These are phyloP conservation scores for Groenewaldozyma auringiensis DNA, from an alignment of 1,139 yeast genomes.

Conservation along the genomic window DNA sequence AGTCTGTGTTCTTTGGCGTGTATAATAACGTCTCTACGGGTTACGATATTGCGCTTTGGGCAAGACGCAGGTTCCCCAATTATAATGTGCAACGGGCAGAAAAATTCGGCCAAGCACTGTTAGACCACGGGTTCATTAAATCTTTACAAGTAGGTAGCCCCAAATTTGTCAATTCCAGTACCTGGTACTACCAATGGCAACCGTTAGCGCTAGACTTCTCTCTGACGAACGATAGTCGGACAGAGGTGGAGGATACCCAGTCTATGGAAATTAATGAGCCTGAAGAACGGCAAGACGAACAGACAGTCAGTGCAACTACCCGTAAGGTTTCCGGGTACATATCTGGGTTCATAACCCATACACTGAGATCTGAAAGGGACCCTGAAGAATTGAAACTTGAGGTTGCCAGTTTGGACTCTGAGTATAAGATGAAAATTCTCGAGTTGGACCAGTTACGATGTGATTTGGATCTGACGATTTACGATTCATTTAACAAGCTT, in stretches of 20 bases:
- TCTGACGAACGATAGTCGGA: slow-evolving; percentile 6
- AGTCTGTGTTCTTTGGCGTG: slow-evolving; percentile 49
- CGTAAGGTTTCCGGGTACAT: neutral
- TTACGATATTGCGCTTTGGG: slow-evolving; percentile 50
- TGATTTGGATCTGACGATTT: slow-evolving; percentile 57
- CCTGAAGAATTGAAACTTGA: slow-evolving; percentile 20
- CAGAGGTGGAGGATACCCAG: neutral
- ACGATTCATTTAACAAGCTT: slow-evolving; percentile 61
- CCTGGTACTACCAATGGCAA: slow-evolving; percentile 70
- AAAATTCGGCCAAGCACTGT: slow-evolving; percentile 63
- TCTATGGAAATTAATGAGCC: neutral
- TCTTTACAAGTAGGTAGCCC: slow-evolving; percentile 46
- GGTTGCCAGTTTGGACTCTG: slow-evolving; percentile 40
- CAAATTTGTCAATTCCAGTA: slow-evolving; percentile 62
- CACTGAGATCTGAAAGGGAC: slow-evolving; percentile 7
- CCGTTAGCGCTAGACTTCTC: slow-evolving; percentile 35
- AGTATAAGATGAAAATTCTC: slow-evolving; percentile 47
- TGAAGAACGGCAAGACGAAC: neutral
- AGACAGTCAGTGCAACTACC: neutral
- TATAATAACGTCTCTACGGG: slow-evolving; percentile 56
- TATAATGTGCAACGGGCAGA: slow-evolving; percentile 56
- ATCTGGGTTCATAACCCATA: neutral
- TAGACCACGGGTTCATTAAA: slow-evolving; percentile 53
- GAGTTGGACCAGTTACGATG: slow-evolving; percentile 61
- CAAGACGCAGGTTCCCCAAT: slow-evolving; percentile 36